These are phyloP conservation scores for Diaporthe capsici DNA, from an alignment of 2,329 filamentous ascomycete species.

Conservation along the genomic window DNA sequence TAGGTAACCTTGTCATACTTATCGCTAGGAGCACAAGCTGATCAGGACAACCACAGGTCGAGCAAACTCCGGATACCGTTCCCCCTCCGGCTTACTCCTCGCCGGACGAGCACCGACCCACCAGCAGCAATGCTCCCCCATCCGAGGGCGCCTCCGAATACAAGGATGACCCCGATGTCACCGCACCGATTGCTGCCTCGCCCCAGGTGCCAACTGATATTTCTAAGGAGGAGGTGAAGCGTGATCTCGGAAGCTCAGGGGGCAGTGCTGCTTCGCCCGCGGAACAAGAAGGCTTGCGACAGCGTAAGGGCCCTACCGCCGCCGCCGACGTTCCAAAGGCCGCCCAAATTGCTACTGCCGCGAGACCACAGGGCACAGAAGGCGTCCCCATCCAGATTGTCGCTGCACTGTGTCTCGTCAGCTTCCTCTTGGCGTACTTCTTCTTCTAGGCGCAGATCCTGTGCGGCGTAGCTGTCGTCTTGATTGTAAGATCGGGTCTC, in stretches of 20 bases:
- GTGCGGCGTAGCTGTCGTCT: background rate
- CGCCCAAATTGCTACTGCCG: constrained; percentile 64
- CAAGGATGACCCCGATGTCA: constrained; percentile 43
- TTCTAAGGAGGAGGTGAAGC: constrained; percentile 49
- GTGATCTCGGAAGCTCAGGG: constrained; percentile 72
- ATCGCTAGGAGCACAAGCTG: constrained; percentile 10
- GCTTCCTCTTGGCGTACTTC: constrained; percentile 95
- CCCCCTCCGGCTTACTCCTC: constrained; percentile 51
- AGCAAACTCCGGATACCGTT: constrained; percentile 50
- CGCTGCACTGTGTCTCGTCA: constrained; percentile 86
- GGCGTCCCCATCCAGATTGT: constrained; percentile 91
- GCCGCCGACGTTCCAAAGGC: constrained; percentile 51
- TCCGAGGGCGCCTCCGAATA: constrained; percentile 43
- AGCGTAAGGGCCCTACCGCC: constrained; percentile 75
- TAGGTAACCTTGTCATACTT: constrained; percentile 41
- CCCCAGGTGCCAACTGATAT: constrained; percentile 42
- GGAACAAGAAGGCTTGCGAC: constrained; percentile 80
- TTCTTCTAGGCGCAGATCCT: constrained; percentile 78
- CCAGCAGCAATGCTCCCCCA: constrained; percentile 42
- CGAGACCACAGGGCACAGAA: constrained; percentile 69
- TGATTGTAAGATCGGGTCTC: background rate
- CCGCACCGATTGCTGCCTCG: constrained; percentile 44
- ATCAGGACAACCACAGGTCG: constrained; percentile 45
- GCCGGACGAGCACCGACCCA: constrained; percentile 47
- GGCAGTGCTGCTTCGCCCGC: constrained; percentile 78